Percentiles rank a stretch among this genome's conserved stretches.
Evolutionary conservation across 1,139 yeast genomes (phyloP).

Genomic region (Meyerozyma carpophila): DNA sequence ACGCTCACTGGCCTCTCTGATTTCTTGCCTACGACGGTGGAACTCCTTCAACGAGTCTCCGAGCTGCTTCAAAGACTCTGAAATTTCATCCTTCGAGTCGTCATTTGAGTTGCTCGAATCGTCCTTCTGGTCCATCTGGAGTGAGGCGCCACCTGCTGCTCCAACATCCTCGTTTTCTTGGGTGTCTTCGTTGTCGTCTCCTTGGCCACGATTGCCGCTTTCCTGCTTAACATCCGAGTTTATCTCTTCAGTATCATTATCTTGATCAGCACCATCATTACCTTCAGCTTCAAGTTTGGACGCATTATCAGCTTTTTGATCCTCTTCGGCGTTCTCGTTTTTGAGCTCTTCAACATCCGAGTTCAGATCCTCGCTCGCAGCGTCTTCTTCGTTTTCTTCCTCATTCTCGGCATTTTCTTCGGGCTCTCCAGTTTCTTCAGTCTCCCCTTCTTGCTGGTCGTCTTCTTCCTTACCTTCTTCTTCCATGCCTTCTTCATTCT

Average conservation of each 20-base stretch:
- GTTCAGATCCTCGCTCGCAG: constrained; percentile 11
- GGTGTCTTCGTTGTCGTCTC: constrained; percentile 63
- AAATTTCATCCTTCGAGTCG: constrained; percentile 65
- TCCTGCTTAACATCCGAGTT: constrained; percentile 64
- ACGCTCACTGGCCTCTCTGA: constrained; percentile 53
- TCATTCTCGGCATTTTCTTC: constrained; percentile 13
- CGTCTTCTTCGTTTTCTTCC: constrained; percentile 13
- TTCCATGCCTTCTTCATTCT: constrained; percentile 14
- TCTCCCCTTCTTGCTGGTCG: constrained; percentile 10
- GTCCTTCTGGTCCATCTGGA: constrained; percentile 38
- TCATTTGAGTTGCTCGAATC: constrained; percentile 35
- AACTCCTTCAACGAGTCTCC: constrained; percentile 91
- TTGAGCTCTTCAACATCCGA: constrained; percentile 17
- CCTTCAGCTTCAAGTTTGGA: constrained; percentile 47
- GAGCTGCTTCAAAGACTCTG: constrained; percentile 75
- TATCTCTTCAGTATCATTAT: constrained; percentile 42
- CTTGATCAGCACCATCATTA: constrained; percentile 43
- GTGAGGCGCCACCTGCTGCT: constrained; percentile 58
- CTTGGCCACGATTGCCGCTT: constrained; percentile 68
- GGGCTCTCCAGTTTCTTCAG: constrained; percentile 8
- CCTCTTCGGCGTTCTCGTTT: constrained; percentile 19
- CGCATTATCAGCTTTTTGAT: constrained; percentile 24
- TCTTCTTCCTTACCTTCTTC: constrained; percentile 18
- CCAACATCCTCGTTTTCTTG: constrained; percentile 71
- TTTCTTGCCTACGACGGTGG: constrained; percentile 87